Evolutionary conservation across 148 eudicot genomes (phyloP), one percentile per base, ranked within the genome.

Genomic region (Amaranthus palmeri): DNA sequence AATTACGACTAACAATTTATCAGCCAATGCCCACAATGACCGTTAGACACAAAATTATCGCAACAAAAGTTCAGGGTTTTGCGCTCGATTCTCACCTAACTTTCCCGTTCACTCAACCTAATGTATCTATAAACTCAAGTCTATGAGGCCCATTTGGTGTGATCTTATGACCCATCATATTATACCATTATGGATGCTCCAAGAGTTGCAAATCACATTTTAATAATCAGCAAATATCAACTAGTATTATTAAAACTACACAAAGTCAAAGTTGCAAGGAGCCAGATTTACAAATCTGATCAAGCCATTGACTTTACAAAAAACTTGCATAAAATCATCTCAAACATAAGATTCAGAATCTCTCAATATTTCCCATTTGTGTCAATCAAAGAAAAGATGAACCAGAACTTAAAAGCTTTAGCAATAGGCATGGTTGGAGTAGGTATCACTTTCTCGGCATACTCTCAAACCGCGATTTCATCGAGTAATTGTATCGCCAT

Each of bases 341-440:
- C 56, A 64, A 36, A 44, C 52, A 72, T 61, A 72, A 53, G 61
- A 61, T 12, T 64, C 36, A 6, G 36, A 10, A 43, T n/a, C 40
- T 45, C 13, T 7, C 41, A 46, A 36, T 45, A 13, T 58, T 41
- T 3, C 36, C 36, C 36, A 25, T 25, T 9, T 10, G 48, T 36
- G 40, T 69, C 42, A 40, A 45, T 50, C 60, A 54, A 54, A 36
- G 54, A 36, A 59, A 74, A 42, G 61, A 88, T 85, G 91, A 85
- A 77, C 65, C 85, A 79, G 74, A 90, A 80, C 40, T 40, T 49
- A 66, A 81, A 78, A 55, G 85, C 91, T 43, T 46, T 86, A 15
- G n/a, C 86, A 75, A 78, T 88, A 42, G 92, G 89, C 49, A 7
- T 85, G 17, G 69, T 79, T 15, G 96, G 96, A 12, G 93, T 86